phyloP scores from a whole-genome alignment of 768 basidiomycete species.

The Daedalea quercina region DNA sequence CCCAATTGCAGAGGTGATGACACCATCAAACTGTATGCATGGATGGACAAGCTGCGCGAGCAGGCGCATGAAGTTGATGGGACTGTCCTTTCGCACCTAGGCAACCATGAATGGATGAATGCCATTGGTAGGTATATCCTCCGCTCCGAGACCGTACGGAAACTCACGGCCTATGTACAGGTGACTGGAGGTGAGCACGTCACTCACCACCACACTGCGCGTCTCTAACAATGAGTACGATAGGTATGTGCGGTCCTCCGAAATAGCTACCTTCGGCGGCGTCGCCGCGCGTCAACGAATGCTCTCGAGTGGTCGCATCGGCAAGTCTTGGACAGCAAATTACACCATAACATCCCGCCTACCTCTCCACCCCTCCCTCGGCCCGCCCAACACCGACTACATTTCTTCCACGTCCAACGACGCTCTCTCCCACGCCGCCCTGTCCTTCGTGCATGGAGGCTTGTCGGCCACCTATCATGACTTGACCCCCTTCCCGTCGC shows the following conservation, averaged over 20 bases:
- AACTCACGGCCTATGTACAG: conserved; percentile 24
- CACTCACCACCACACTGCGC: background rate
- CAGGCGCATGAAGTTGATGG: conserved; percentile 71
- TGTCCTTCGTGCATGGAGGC: conserved; percentile 94
- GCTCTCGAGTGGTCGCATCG: conserved; percentile 71
- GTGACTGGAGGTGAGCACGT: conserved; percentile 78
- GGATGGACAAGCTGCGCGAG: conserved; percentile 78
- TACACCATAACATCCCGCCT: conserved; percentile 79
- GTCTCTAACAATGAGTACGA: background rate
- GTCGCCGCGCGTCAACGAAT: conserved; percentile 65
- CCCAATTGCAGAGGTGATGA: conserved; percentile 65
- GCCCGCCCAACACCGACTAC: conserved; percentile 54
- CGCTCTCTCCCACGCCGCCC: conserved; percentile 65
- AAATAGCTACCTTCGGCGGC: conserved; percentile 78
- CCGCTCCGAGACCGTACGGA: background rate
- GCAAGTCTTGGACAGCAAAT: conserved; percentile 77
- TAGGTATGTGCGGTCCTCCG: conserved; percentile 80
- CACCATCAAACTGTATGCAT: conserved; percentile 76
- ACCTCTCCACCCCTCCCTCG: conserved; percentile 68
- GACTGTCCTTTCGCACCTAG: conserved; percentile 68
- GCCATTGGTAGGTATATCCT: conserved; percentile 48
- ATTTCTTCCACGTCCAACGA: conserved; percentile 35
- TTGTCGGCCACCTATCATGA: conserved; percentile 70
- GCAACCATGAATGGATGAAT: conserved; percentile 98
- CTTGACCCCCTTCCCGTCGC: conserved; percentile 75